Base-by-base conservation (phyloP, 768 basidiomycete genomes). In the Panaeolus cyanescens region DNA sequence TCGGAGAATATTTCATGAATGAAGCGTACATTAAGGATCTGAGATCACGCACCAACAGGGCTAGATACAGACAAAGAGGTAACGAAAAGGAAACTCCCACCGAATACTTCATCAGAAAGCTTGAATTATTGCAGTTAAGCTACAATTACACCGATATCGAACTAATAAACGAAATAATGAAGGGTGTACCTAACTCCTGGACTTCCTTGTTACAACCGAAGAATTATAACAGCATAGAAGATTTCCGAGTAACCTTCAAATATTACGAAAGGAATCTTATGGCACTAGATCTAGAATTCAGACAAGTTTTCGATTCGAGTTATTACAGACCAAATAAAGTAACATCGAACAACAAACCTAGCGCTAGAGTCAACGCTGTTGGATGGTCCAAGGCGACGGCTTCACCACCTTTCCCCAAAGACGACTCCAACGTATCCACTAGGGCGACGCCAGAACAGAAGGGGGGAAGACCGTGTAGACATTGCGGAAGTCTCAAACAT, bases 131-230 rank as follows among this genome's bases (percentile, higher is more conserved):
- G 4, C 53, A 65, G 1, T 15, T 63, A 3, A 45, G 40, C 12
- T 66, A 56, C 4, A 22, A 58, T 4, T 59, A 59, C 28, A 58
- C 13, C 2, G 73, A 77, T 40, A 63, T 69, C 1, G 74, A 77
- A 54, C n/a, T 74, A 2, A 78, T 78, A 13, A 61, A 66, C 15
- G 72, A 77, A 54, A 66, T 78, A 15, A 76, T 77, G 75, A 68
- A 68, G 12, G 71, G 71, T 2, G 74, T 71, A 22, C 77, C 77
- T 0, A 12, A 68, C 0, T 55, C 55, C 7, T 77, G 75, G 76
- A 65, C 60, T 8, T 67, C 68, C 0, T 59, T 74, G 5, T 50
- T 72, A 0, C 70, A 64, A 1, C 67, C 71, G 10, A 67, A 72
- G 4, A 55, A 65, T 1, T 70, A 69, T 36, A 28, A 40, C 1